A percentile compares a stretch with the other conserved stretches of the same genome.
phyloP scores from a whole-genome alignment of 176 grass and related monocot genomes.

The Oryza glumipatula region DNA sequence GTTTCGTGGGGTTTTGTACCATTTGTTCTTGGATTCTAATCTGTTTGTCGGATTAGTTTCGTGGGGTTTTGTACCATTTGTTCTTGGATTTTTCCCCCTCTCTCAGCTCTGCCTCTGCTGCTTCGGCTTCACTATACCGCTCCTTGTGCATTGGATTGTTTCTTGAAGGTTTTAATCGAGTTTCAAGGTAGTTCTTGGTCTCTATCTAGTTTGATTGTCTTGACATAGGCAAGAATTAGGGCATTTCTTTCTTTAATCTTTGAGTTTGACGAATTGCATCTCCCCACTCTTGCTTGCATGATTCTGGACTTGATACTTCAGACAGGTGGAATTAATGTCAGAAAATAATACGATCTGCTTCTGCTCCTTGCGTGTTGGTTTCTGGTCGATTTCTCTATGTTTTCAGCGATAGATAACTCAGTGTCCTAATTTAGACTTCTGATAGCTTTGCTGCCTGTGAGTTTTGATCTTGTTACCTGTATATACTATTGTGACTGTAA shows the following conservation, averaged over 20 bases:
- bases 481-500: too few species aligned
- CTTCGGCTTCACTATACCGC: neutral
- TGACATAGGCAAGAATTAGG: neutral
- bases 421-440: too few species aligned
- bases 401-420: too few species aligned
- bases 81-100: neutral
- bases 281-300: neutral
- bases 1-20: neutral
- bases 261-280: neutral
- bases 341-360: neutral
- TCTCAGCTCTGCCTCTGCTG: neutral
- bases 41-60: neutral
- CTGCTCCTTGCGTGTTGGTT: neutral
- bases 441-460: too few species aligned
- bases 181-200: neutral
- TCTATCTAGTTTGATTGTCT: neutral
- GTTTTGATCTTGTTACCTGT: too few species aligned
- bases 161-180: neutral
- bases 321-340: neutral
- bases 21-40: neutral
- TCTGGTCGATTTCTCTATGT: too few species aligned
- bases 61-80: neutral
- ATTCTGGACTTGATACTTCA: neutral
- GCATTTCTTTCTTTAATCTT: neutral
- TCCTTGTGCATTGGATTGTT: neutral